Conservation (phyloP, 1,139 yeast species). For the Candida mesenterica region DNA sequence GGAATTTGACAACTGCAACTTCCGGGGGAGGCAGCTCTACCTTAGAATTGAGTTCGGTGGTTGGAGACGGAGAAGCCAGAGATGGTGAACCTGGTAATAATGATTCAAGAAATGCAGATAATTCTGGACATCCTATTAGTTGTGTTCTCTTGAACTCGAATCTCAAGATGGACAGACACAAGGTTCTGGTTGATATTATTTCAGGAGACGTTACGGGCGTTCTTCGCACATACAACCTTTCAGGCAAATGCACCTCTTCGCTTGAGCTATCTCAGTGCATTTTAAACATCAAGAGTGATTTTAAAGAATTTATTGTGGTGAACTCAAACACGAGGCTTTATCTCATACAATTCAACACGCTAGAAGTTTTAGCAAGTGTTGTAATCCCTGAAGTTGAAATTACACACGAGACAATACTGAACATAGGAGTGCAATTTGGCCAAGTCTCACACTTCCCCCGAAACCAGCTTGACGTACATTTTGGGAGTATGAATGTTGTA, state of each 20-base stretch:
- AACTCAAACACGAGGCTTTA: constrained; percentile 19
- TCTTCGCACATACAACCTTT: constrained; percentile 28
- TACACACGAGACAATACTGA: constrained; percentile 9
- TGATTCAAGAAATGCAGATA: too few species aligned
- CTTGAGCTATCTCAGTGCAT: constrained; percentile 20
- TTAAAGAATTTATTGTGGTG: constrained; percentile 25
- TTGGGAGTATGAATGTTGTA: constrained; percentile 45
- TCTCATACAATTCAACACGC: constrained; percentile 22
- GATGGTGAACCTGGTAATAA: too few species aligned
- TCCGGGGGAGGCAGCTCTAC: constrained; percentile 13
- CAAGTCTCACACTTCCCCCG: constrained; percentile 7
- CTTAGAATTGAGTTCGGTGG: neutral
- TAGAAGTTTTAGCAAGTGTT: constrained; percentile 12
- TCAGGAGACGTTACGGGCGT: constrained; percentile 27
- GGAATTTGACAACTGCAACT: constrained; percentile 26
- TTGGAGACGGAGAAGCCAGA: constrained; percentile 11
- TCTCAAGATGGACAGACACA: constrained; percentile 23
- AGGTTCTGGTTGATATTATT: constrained; percentile 26
- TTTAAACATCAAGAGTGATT: constrained; percentile 31
- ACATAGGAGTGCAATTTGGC: constrained; percentile 10
- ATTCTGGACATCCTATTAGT: constrained; percentile 12
- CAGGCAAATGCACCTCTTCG: constrained; percentile 21
- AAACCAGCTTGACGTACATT: constrained; percentile 46
- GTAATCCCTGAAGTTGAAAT: constrained; percentile 16
- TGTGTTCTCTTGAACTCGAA: constrained; percentile 23